Evolutionary conservation across 2,329 filamentous ascomycete species (phyloP), one percentile per base, ranked within the genome.

Genomic region (Fusarium azukiicola): DNA sequence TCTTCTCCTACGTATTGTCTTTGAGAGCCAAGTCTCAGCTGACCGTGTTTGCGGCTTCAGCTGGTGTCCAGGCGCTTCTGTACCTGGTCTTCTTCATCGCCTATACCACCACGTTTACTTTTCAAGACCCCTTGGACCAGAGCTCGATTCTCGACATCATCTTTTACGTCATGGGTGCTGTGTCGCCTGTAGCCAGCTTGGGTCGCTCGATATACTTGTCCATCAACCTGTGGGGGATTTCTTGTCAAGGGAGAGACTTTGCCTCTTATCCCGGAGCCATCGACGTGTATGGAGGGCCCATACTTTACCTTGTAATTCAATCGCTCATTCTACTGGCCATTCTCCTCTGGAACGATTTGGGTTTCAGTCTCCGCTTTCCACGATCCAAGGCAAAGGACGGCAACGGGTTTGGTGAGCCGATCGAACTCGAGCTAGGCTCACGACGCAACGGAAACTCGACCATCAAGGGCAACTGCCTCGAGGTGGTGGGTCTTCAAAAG

Each of bases 41-140:
- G 13, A 63, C 61, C n/a, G 61, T 56, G 11, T 72, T 72, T 42
- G 70, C 63, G 21, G 38, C 58, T 44, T 54, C 68, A 16, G 68
- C 68, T 21, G 68, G 38, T 8, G 38, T 49, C 16, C 69, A 71
- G 16, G 69, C 61, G 5, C 17, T 66, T 3, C 2, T 66, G 21
- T 71, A 47, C 56, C 44, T 71, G 21, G n/a, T 71, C 38, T 71
- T 66, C 32, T 66, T 71, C 54, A 71, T 71, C 44, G 27, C 69
- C 69, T 50, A 71, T 19, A 71, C 63, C 11, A 49, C 68, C 6
- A 70, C 54, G 3, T 70, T 70, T 3, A 70, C 68, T 2, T 70
- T 32, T 23, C 42, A 54, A 6, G 54, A 63, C 16, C 68, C 68
- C 2, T 61, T 54, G 19, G 40, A 49, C 19, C 52, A 61, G 3